Conservation (phyloP, 352 stramenopile genomes). For the Phytophthora gonapodyides region DNA sequence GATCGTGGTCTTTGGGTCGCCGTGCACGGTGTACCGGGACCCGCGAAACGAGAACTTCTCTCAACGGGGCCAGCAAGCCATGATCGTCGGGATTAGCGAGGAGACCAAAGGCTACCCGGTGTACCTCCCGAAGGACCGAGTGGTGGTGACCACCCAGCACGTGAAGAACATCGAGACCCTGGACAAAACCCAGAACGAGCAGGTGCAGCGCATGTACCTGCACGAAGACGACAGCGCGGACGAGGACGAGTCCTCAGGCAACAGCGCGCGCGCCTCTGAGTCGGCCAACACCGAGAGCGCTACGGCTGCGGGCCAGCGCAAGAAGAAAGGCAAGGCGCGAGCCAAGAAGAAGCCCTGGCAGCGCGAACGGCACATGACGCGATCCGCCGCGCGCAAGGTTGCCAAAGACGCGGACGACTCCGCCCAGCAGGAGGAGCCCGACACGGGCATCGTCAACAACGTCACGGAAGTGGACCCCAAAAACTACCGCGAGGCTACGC, state of each 20-base stretch:
- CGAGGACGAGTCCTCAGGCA: neutral
- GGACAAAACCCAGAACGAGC: conserved; percentile 1
- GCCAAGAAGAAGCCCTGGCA: conserved; percentile 1
- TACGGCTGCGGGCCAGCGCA: neutral
- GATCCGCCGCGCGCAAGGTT: neutral
- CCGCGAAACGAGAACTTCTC: conserved; percentile 8
- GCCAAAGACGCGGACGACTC: neutral
- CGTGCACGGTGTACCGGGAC: conserved; percentile 13
- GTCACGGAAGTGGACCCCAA: neutral
- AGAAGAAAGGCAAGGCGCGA: neutral
- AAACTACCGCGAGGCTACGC: conserved; percentile 20
- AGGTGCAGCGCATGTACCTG: conserved; percentile 1
- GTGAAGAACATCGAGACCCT: conserved; percentile 18
- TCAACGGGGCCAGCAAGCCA: neutral
- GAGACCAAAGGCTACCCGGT: conserved; percentile 25
- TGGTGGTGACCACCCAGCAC: conserved; percentile 20
- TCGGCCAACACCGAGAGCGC: neutral
- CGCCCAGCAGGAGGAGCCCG: neutral
- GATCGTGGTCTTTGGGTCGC: conserved; percentile 11
- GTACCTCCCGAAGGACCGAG: conserved; percentile 15
- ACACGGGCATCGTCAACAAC: neutral
- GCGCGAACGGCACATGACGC: neutral
- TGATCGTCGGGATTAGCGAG: conserved; percentile 14
- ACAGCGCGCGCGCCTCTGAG: neutral
- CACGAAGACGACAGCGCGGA: neutral